These are phyloP conservation scores for Termitomyces titanicus DNA, from an alignment of 768 basidiomycete species.

Conservation along the genomic window DNA sequence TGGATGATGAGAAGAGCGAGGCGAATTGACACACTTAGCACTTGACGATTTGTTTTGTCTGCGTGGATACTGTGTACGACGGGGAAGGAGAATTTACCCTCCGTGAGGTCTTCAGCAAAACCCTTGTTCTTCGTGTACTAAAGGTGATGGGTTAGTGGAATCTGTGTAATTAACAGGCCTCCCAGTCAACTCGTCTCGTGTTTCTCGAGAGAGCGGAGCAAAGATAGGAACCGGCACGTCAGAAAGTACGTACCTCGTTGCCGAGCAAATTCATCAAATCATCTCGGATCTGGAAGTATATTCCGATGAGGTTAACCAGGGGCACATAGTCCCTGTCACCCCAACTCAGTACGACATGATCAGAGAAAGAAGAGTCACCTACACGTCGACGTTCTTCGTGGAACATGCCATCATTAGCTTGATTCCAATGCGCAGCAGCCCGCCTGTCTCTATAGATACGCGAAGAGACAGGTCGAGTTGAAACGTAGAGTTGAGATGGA, in stretches of 20 bases:
- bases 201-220: too few relatives aligned
- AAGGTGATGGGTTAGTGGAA: not conserved
- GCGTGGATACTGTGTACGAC: constrained; percentile 87
- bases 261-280: constrained; percentile 96
- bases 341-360: not conserved
- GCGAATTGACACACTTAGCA: constrained; percentile 63
- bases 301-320: constrained; percentile 88
- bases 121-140: constrained; percentile 85
- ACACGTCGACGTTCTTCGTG: constrained; percentile 59
- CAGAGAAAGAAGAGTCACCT: constrained; percentile 16
- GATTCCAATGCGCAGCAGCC: constrained; percentile 86
- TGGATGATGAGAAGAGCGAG: not conserved
- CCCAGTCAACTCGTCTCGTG: too few relatives aligned
- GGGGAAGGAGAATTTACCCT: constrained; percentile 98
- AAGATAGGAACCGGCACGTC: too few relatives aligned
- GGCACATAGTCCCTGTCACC: constrained; percentile 78
- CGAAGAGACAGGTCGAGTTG: too few relatives aligned
- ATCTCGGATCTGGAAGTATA: constrained; percentile 97
- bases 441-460: constrained; percentile 76
- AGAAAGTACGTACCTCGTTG: constrained; percentile 50
- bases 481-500: not conserved
- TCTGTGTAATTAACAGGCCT: not conserved
- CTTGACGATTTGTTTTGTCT: constrained; percentile 69
- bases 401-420: constrained; percentile 96
- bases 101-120: constrained; percentile 91